Percentiles rank a stretch among this genome's conserved stretches.
phyloP scores from a whole-genome alignment of 768 basidiomycete species.

The Coprinellus micaceus region DNA sequence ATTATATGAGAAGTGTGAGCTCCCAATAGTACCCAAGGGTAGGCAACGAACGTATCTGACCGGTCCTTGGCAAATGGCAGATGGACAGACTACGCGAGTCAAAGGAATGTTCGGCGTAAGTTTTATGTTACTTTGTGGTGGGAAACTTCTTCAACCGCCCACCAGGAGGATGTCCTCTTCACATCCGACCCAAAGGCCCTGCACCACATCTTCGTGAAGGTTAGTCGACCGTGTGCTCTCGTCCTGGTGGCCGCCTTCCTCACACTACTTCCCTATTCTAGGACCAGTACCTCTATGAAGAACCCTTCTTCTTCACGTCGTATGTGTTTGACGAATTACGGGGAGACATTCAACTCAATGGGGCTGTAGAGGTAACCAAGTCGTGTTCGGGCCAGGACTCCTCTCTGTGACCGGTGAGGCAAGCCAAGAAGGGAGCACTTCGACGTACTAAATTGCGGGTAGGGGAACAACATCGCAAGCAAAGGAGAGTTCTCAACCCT shows the following conservation, averaged over 20 bases:
- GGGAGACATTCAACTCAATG: no score
- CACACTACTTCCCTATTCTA: slow-evolving; percentile 2
- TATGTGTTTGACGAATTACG: neutral
- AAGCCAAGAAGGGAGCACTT: no score
- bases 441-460: no score
- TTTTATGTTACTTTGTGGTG: neutral
- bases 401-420: slow-evolving; percentile 25
- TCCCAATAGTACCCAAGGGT: neutral
- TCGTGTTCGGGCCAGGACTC: slow-evolving; percentile 27
- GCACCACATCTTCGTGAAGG: slow-evolving; percentile 44
- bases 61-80: slow-evolving; percentile 18
- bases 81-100: slow-evolving; percentile 30
- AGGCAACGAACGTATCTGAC: neutral
- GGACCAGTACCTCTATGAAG: slow-evolving; percentile 27
- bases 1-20: neutral
- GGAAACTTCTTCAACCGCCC: neutral
- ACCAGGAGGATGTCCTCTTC: slow-evolving; percentile 31
- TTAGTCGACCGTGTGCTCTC: slow-evolving; percentile 9
- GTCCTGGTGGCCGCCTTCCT: neutral
- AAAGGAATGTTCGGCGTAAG: slow-evolving; percentile 34
- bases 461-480: slow-evolving; percentile 36
- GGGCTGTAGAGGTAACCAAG: slow-evolving; percentile 10
- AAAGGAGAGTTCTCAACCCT: slow-evolving; percentile 42
- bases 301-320: slow-evolving; percentile 9
- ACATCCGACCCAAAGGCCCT: slow-evolving; percentile 44